Percentiles rank a stretch among this genome's conserved stretches.
Conservation (phyloP, 2,329 filamentous ascomycete genomes). For the Diaporthe helianthi region DNA sequence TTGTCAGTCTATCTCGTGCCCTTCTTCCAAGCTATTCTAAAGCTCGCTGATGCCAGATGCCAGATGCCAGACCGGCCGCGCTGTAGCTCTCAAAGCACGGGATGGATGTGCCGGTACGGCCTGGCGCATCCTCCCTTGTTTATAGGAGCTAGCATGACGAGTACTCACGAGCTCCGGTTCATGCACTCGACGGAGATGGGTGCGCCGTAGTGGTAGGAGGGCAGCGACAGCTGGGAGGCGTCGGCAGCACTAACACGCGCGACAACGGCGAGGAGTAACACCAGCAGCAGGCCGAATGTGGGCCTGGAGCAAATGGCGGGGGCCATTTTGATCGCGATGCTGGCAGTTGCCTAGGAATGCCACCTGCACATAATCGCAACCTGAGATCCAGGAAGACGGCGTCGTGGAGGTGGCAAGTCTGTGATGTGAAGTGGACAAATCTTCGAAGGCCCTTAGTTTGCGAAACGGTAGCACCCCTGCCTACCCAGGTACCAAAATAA, state of each 20-base stretch:
- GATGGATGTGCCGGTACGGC: background rate
- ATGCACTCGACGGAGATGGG: constrained; percentile 75
- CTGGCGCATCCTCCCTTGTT: background rate
- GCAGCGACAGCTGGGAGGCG: constrained; percentile 53
- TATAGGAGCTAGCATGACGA: constrained; percentile 1
- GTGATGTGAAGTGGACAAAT: constrained; percentile 23
- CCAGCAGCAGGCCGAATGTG: constrained; percentile 29
- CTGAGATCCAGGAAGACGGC: background rate
- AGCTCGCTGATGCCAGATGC: background rate
- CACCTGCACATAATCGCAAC: constrained; percentile 28
- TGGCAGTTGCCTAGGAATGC: constrained; percentile 16
- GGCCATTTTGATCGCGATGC: constrained; percentile 28
- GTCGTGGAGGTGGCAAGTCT: constrained; percentile 14
- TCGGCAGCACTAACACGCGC: constrained; percentile 29
- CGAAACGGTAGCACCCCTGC: background rate
- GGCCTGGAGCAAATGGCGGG: constrained; percentile 12
- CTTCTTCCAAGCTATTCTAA: background rate
- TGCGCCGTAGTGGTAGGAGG: constrained; percentile 71
- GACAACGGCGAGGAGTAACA: constrained; percentile 15
- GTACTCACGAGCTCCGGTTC: constrained; percentile 73
- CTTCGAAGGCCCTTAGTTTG: background rate
- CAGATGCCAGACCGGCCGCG: background rate
- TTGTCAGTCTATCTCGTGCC: constrained; percentile 15
- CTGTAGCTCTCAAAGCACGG: background rate
- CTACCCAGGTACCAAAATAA: too few species aligned